Evolutionary conservation across 768 basidiomycete species (phyloP), one percentile per base, ranked within the genome.

Genomic region (Tylopilus rubrobrunneus): DNA sequence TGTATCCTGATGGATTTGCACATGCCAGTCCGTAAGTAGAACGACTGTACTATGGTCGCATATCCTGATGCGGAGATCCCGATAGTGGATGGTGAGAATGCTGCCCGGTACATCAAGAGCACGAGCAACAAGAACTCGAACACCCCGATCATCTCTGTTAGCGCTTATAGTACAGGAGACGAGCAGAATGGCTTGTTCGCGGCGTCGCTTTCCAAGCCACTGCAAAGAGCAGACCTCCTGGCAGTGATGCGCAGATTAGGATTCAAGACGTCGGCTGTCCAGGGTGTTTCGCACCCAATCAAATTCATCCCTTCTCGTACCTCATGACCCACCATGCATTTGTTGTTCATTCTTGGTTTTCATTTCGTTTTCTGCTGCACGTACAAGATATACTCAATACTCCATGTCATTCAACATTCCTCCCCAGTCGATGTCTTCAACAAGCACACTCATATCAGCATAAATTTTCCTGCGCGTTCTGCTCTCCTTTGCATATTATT

Each of bases 81-180:
- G 8, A 68, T 68, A 84, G 92, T 98, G 62, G 94, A 94, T 66
- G 97, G 96, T 36, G 96, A 98, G 72, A 87, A 90, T 60, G 97
- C 97, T 33, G 95, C 97, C 11, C 81, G 93, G 51, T 98, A 97
- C 73, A 96, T 99, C 76, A 93, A 93, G 76, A 93, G 87, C 61
- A 98, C 95, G 17, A 92, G 91, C 69, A 93, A 92, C 77, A 95
- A 87, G 75, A 98, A 98, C 64, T 85, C 88, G 48, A 86, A 81
- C 61, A 95, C 93, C 11, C 96, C 96, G 0, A 98, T 95, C 49
- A 84, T 96, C 56, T 89, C 92, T 49, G 85, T 96, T 48, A 95
- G 90, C 66, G 92, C 91, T 31, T 93, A 93, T 68, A 86, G 89
- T 58, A 83, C 84, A 10, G 76, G 75, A 17, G 89, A 92, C 55